Evolutionary conservation across 495 filamentous ascomycete genomes (phyloP).

Genomic region (Opeltia flavorubescens): DNA sequence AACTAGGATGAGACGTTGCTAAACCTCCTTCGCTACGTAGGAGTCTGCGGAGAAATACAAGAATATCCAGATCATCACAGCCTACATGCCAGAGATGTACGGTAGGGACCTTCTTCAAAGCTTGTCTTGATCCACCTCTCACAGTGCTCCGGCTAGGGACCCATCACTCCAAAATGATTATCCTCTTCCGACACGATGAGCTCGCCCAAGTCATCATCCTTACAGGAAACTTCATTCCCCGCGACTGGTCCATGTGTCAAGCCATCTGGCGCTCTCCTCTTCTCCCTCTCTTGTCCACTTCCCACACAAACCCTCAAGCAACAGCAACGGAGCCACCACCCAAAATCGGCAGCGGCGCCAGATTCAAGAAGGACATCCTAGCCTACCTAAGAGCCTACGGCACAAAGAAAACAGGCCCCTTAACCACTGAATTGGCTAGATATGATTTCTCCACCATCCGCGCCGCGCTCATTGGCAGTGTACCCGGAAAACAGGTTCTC

Average conservation of each 20-base stretch:
- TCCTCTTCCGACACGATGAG: conserved; percentile 64
- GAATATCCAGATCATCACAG: conserved; percentile 58
- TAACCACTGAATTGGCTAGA: conserved; percentile 40
- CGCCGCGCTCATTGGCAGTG: conserved; percentile 64
- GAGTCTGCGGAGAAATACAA: conserved; percentile 45
- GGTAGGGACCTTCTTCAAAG: conserved; percentile 25
- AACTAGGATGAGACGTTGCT: no score
- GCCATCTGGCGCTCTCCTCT: conserved; percentile 69
- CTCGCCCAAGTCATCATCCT: conserved; percentile 71
- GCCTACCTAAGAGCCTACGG: conserved; percentile 62
- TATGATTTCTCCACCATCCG: conserved; percentile 59
- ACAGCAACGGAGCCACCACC: conserved; percentile 6
- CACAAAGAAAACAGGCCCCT: conserved; percentile 29
- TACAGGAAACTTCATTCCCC: conserved; percentile 76
- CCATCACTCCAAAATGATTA: conserved; percentile 79
- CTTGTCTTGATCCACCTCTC: neutral
- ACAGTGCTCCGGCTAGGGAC: conserved; percentile 25
- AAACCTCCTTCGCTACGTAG: conserved; percentile 13
- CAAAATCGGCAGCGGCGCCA: conserved; percentile 42
- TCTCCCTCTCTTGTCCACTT: conserved; percentile 34
- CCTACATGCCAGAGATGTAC: conserved; percentile 74
- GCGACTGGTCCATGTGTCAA: conserved; percentile 81
- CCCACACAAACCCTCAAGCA: neutral
- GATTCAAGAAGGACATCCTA: conserved; percentile 66
- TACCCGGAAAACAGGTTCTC: conserved; percentile 51